Percentiles rank a stretch among this genome's conserved stretches.
These are phyloP conservation scores for Setaria italica DNA, from an alignment of 202 grass and related monocot species.

Conservation along the genomic window DNA sequence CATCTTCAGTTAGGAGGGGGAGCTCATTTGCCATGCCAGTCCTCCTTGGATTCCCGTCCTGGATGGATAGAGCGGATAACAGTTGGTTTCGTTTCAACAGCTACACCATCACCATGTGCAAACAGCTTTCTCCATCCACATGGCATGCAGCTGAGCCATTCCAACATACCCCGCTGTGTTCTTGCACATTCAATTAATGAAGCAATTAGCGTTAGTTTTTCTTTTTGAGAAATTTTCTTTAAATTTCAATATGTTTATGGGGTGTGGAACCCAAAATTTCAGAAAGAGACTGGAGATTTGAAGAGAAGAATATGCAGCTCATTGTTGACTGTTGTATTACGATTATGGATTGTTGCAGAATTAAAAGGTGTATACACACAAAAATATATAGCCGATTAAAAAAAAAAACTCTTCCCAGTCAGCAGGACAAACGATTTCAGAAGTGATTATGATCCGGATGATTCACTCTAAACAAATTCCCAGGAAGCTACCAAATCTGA, in stretches of 20 bases:
- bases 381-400: not conserved
- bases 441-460: not conserved
- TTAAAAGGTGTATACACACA: not conserved
- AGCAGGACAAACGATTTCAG: not conserved
- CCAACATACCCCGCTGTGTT: not conserved
- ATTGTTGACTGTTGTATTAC: not conserved
- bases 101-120: constrained; percentile 28
- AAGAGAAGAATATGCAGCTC: too few relatives aligned
- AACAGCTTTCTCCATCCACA: constrained; percentile 23
- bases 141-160: constrained; percentile 25
- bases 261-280: too few relatives aligned
- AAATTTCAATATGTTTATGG: too few relatives aligned
- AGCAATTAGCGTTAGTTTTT: not conserved
- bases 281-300: too few relatives aligned
- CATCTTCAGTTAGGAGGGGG: constrained; percentile 19
- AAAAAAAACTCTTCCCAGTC: not conserved
- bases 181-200: not conserved
- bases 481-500: not conserved
- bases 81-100: not conserved
- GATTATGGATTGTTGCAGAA: not conserved
- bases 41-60: constrained; percentile 8
- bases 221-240: too few relatives aligned
- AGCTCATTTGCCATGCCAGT: not conserved
- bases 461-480: too few relatives aligned
- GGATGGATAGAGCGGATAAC: constrained; percentile 8